Evolutionary conservation across 2,329 filamentous ascomycete genomes (phyloP).

Genomic region (Knufia fluminis): DNA sequence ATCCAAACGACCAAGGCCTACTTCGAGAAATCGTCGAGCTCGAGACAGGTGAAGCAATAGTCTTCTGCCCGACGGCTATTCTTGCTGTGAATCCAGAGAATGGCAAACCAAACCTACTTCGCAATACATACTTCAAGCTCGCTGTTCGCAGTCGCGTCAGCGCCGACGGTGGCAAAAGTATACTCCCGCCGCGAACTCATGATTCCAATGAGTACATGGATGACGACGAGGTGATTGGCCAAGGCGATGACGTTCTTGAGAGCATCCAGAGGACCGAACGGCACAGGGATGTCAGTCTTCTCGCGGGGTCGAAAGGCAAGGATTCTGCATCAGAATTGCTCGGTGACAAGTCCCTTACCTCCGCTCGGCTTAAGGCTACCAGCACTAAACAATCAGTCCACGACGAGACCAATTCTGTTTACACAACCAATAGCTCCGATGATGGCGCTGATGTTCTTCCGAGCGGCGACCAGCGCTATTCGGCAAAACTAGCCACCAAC

Average conservation of each 20-base stretch:
- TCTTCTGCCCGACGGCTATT: constrained; percentile 42
- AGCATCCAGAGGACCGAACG: background rate
- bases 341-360: too few relatives aligned
- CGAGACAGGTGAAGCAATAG: constrained; percentile 39
- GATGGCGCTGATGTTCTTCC: background rate
- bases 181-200: constrained; percentile 24
- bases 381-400: too few relatives aligned
- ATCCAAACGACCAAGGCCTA: constrained; percentile 20
- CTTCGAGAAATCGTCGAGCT: constrained; percentile 42
- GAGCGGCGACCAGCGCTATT: background rate
- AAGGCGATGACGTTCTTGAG: background rate
- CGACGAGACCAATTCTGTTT: background rate
- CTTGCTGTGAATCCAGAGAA: constrained; percentile 19
- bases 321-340: too few relatives aligned
- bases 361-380: too few relatives aligned
- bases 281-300: too few relatives aligned
- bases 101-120: constrained; percentile 21
- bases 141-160: constrained; percentile 35
- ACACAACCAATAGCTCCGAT: background rate
- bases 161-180: constrained; percentile 36
- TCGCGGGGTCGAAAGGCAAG: too few relatives aligned
- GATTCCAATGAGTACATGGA: background rate
- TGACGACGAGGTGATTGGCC: background rate
- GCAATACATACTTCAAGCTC: constrained; percentile 29
- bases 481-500: background rate